Base-by-base conservation (phyloP, 306 rosid genomes). In the Arachis stenosperma region DNA sequence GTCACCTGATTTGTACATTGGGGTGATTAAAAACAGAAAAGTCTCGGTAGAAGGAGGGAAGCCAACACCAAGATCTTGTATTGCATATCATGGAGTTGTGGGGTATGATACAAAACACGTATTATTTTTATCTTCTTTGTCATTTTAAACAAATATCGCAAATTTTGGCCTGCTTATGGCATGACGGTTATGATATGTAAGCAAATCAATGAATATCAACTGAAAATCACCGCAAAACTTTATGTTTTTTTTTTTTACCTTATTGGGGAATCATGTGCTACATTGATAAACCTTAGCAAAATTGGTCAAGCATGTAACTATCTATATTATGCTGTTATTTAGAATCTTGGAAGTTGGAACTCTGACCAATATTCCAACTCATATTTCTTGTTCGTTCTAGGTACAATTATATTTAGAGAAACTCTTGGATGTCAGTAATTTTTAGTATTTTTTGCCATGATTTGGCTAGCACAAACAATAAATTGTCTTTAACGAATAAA, bases 1-100 rank as follows among this genome's bases (percentile, higher is more conserved):
- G 39, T 46, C 78, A 73, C 88, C 87, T 61, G 93, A 87, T 73
- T 73, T 91, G 79, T 89, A 87, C 85, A 78, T 91, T 44, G 97
- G 97, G 66, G 89, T 89, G 42, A 84, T 30, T 33, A 89, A 87
- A 63, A 80, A 80, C 30, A 86, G 96, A 79, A 84, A 86, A n/a
- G 46, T 69, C 64, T 79, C 86, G 12, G 30, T 79, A 41, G 86
- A 87, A 59, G 82, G 84, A 33, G 89, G 83, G 86, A 87, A 69
- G 82, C 88, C 86, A 29, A 75, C 81, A 65, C 77, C 67, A 57
- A 74, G 78, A 78, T 79, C 88, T 27, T 84, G 84, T 69, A 58
- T 86, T 65, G 76, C 87, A 42, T 87, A 75, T 82, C 90, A 91
- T 63, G 93, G 86, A 61, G 86, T 89, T 80, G 76, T 81, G 53